Percentiles rank a stretch among this genome's conserved stretches.
phyloP scores from a whole-genome alignment of 2,329 filamentous ascomycete species.

The Xylariaceae sp. region DNA sequence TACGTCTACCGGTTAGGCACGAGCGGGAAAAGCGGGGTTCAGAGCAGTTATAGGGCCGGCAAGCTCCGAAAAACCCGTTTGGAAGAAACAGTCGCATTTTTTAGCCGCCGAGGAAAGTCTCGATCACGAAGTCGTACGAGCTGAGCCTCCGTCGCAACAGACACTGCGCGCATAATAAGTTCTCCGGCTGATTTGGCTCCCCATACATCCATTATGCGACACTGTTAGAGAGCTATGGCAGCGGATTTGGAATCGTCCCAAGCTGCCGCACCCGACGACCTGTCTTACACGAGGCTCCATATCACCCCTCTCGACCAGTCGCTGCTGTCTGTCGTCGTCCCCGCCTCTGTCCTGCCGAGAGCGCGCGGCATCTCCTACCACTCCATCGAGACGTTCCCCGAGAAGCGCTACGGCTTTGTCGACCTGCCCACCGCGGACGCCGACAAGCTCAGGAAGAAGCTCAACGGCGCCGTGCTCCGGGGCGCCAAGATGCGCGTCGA shows the following conservation, averaged over 20 bases:
- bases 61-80: too few relatives aligned
- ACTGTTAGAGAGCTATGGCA: conserved; percentile 13
- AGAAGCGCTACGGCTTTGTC: conserved; percentile 83
- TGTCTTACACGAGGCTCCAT: conserved; percentile 60
- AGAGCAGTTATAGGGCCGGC: too few relatives aligned
- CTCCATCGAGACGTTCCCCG: conserved; percentile 76
- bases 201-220: conserved; percentile 5
- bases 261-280: too few relatives aligned
- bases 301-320: conserved; percentile 78
- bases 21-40: too few relatives aligned
- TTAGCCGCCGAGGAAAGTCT: too few relatives aligned
- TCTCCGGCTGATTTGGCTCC: conserved; percentile 1
- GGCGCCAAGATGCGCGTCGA: conserved; percentile 82
- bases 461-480: conserved; percentile 78
- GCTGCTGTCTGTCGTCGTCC: conserved; percentile 65
- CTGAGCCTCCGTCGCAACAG: too few relatives aligned
- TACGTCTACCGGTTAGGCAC: too few relatives aligned
- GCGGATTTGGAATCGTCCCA: conserved; percentile 8
- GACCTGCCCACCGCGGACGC: conserved; percentile 76
- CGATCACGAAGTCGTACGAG: too few relatives aligned
- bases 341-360: conserved; percentile 54
- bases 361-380: conserved; percentile 87
- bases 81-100: too few relatives aligned
- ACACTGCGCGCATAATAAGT: too few relatives aligned
- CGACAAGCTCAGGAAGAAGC: conserved; percentile 83